Percentiles rank a stretch among this genome's conserved stretches.
Conservation (phyloP, 108 stramenopile species). For the Fistulifera solaris region DNA sequence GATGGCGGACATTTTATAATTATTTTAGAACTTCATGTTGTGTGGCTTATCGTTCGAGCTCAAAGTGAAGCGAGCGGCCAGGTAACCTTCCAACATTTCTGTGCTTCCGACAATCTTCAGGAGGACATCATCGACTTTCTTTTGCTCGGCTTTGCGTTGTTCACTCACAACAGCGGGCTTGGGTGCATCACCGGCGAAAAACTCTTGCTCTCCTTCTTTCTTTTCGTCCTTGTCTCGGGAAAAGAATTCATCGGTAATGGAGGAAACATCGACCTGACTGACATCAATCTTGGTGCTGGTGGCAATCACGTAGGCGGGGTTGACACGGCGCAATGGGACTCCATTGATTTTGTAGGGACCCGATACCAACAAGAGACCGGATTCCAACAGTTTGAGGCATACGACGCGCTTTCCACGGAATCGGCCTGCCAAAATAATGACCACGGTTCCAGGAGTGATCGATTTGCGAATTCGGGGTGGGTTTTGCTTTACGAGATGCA, state of each 20-base stretch:
- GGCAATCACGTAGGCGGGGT: conserved; percentile 98
- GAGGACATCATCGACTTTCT: conserved; percentile 86
- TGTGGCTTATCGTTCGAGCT: conserved; percentile 90
- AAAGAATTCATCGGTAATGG: conserved; percentile 90
- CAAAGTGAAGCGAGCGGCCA: conserved; percentile 89
- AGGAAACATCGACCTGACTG: conserved; percentile 73
- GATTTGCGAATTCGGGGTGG: conserved; percentile 89
- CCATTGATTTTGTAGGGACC: conserved; percentile 99
- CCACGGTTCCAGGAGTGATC: conserved; percentile 96
- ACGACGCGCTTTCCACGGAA: conserved; percentile 99
- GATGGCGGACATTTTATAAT: conserved; percentile 1
- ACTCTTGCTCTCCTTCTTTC: conserved; percentile 76
- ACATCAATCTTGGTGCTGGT: conserved; percentile 96
- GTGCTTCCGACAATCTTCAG: conserved; percentile 61
- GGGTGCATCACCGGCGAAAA: conserved; percentile 81
- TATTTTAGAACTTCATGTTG: conserved; percentile 91
- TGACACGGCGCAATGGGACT: conserved; percentile 96
- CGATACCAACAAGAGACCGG: conserved; percentile 94
- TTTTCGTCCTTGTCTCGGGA: conserved; percentile 56
- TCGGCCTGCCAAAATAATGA: conserved; percentile 97
- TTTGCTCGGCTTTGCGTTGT: conserved; percentile 91
- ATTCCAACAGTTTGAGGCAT: conserved; percentile 92
- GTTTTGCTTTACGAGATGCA: conserved; percentile 66
- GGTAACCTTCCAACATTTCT: conserved; percentile 89
- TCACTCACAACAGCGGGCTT: conserved; percentile 83